Evolutionary conservation across 169 alveolate species (phyloP).

Genomic region (Cyclospora cayetanensis): DNA sequence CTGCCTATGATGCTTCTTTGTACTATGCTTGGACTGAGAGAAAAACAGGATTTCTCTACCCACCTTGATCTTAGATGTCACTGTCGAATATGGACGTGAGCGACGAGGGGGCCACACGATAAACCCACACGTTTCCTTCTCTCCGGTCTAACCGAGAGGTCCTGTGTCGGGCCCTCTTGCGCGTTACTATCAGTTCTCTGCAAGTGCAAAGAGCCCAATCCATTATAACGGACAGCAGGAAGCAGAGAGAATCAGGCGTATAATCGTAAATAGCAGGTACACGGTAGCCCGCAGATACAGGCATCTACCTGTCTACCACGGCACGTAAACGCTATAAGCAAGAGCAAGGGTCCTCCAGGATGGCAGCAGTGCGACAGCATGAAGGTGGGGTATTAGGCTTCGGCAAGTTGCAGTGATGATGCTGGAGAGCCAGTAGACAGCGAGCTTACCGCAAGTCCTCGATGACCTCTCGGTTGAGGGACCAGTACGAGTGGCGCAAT

Average conservation of each 20-base stretch:
- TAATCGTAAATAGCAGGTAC: neutral
- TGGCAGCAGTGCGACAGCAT: neutral
- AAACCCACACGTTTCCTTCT: slow-evolving; percentile 90
- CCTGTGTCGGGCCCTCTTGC: slow-evolving; percentile 88
- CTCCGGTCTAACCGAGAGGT: slow-evolving; percentile 89
- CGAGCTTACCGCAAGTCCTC: slow-evolving; percentile 89
- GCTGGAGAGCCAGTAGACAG: too few species aligned
- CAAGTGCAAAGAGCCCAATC: neutral
- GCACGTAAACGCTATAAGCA: neutral
- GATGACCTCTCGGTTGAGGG: slow-evolving; percentile 89
- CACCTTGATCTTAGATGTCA: slow-evolving; percentile 41
- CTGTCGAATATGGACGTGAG: slow-evolving; percentile 65
- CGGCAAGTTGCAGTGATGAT: too few species aligned
- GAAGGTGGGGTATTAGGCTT: too few species aligned
- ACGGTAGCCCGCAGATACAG: neutral
- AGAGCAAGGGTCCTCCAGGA: neutral
- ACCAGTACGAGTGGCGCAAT: slow-evolving; percentile 81
- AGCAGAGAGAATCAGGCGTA: neutral
- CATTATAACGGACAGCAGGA: neutral
- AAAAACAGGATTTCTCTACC: too few species aligned
- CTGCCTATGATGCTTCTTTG: too few species aligned
- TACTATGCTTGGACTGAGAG: too few species aligned
- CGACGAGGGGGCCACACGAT: slow-evolving; percentile 82
- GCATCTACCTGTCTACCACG: neutral
- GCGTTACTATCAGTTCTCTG: slow-evolving; percentile 73